Evolutionary conservation across 2,329 filamentous ascomycete species (phyloP).

Genomic region (Daldinia sp.): DNA sequence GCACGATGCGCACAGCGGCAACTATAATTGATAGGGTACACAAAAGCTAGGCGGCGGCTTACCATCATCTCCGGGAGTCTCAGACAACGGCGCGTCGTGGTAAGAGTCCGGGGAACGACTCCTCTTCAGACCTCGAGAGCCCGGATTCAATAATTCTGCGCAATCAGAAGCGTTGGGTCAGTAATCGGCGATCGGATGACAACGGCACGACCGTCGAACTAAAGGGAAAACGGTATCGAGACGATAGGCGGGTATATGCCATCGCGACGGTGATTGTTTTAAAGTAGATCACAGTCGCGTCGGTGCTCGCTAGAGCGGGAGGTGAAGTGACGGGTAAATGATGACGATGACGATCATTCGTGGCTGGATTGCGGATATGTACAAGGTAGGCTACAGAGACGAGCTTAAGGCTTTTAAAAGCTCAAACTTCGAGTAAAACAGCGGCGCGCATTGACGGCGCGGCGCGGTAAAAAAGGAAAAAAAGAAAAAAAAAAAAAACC

Average conservation of each 20-base stretch:
- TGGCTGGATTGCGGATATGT: slow-evolving; percentile 14
- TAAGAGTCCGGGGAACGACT: slow-evolving; percentile 79
- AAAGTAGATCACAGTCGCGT: slow-evolving; percentile 40
- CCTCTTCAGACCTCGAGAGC: slow-evolving; percentile 79
- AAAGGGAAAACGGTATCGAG: slow-evolving; percentile 39
- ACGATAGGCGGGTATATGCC: slow-evolving; percentile 40
- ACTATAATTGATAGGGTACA: slow-evolving; percentile 47
- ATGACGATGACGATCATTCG: slow-evolving; percentile 44
- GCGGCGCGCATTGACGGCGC: slow-evolving; percentile 37
- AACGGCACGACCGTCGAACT: slow-evolving; percentile 37
- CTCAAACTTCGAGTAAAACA: slow-evolving; percentile 24
- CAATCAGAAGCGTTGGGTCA: slow-evolving; percentile 45
- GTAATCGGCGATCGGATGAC: slow-evolving; percentile 42
- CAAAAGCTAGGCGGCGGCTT: slow-evolving; percentile 63
- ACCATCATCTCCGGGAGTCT: slow-evolving; percentile 78
- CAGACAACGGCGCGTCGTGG: slow-evolving; percentile 65
- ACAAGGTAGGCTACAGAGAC: slow-evolving; percentile 14
- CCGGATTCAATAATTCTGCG: slow-evolving; percentile 65
- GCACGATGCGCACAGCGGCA: slow-evolving; percentile 42
- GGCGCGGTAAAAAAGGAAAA: slow-evolving; percentile 38
- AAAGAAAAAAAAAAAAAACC: slow-evolving; percentile 22
- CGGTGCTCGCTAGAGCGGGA: slow-evolving; percentile 24
- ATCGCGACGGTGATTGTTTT: slow-evolving; percentile 40
- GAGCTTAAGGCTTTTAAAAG: slow-evolving; percentile 6
- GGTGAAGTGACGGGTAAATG: slow-evolving; percentile 27